Evolutionary conservation across 2,329 filamentous ascomycete genomes (phyloP), one percentile per base, ranked within the genome.

Genomic region (Pyrenophora teres): DNA sequence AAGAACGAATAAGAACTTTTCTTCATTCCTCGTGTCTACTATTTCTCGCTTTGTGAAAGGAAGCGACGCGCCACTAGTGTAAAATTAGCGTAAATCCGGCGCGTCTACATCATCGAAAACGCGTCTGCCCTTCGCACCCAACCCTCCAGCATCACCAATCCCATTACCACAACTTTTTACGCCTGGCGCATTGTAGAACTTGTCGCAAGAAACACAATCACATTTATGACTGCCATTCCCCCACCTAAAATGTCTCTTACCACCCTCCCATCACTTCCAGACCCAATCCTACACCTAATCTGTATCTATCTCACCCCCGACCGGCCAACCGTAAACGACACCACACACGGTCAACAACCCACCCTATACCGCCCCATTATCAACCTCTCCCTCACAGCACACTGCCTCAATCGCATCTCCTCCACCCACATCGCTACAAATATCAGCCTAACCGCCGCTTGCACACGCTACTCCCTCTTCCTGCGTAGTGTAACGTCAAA

Each of bases 91-190:
- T 23, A 38, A 38, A 15, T 23, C 46, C 36, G 46, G 41, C 50
- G 50, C 50, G 50, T 50, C 50, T 50, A 49, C 50, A 50, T 50
- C 46, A 50, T 52, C 45, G 35, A 44, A 31, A 12, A 50, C 50
- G 50, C 50, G 50, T 50, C 40, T 39, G 21, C 32, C 40, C 16
- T 38, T 38, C 40, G n/a, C 19, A 9, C 19, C 16, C 32, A 18
- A 21, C 23, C 30, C 33, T 32, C 45, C 32, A 36, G 31, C 42
- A 37, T 19, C 18, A 25, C 10, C 50, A 40, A 19, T 50, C 43
- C 6, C 15, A 40, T 19, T 4, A 8, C 10, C 33, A 43, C 31
- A 31, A 23, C 15, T 25, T 13, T 21, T 9, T 32, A 39, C 23
- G 25, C 9, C 30, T 32, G 33, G 21, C 15, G 15, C 12, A 12